Evolutionary conservation across 2,329 filamentous ascomycete species (phyloP), one percentile per base, ranked within the genome.

Genomic region (Phoma sp.): DNA sequence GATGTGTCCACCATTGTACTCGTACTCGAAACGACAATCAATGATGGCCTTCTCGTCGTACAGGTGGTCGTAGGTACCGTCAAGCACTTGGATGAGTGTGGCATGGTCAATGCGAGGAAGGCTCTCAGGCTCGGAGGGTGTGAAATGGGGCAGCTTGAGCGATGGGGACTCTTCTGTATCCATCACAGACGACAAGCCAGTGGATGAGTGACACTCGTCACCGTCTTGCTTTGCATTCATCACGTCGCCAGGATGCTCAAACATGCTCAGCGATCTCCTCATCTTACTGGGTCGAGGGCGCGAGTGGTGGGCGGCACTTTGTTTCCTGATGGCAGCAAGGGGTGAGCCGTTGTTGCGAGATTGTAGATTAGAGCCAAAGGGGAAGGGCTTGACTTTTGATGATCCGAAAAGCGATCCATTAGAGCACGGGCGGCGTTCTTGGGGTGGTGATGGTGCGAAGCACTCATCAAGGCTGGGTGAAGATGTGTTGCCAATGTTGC

Each of bases 21-120:
- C 95, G 76, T 99, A 99, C 81, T 99, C 95, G 73, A 99, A 99
- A 19, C 95, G 90, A 76, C 95, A 99, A 76, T 99, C 95, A 69
- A 99, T 89, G 69, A 99, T 84, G 76, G 96, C 85, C 74, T 91
- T 88, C 72, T 93, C 85, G 57, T 92, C 87, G 74, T 90, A 98
- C 22, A 85, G 76, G 24, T 88, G 82, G 68, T 87, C 85, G 77
- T 88, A 96, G 66, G 90, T 89, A 58, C 92, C 92, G 75, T 96
- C 90, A 58, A 99, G 82, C 32, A 99, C 85, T n/a, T 92, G 85
- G 51, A 96, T 79, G 74, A 99, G 84, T 3, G 92, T 96, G 44
- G 87, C 83, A 71, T 88, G 88, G 52, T 87, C 86, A 70, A 99
- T 96, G 62, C 95, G 88, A 48, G 95, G 95, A 62, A 99, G 87